These are phyloP conservation scores for Venturia aucupariae DNA, from an alignment of 2,329 filamentous ascomycete species.

Conservation along the genomic window DNA sequence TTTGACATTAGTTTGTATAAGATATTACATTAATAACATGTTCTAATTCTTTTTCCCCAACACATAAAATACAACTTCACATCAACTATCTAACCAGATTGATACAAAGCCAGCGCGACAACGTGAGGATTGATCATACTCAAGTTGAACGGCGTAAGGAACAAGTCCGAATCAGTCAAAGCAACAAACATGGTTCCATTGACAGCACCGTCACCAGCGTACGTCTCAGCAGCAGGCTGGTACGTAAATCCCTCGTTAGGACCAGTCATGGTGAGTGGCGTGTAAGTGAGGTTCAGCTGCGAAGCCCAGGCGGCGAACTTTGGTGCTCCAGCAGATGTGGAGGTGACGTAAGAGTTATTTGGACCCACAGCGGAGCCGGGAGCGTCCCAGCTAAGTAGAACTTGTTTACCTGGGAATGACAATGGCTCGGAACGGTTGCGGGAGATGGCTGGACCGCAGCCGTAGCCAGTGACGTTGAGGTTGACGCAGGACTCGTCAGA, in stretches of 20 bases:
- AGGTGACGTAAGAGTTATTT: slow-evolving; percentile 73
- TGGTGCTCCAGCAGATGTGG: slow-evolving; percentile 46
- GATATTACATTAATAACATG: not conserved
- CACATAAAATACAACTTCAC: not conserved
- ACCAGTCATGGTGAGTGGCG: slow-evolving; percentile 54
- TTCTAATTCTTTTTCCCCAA: not conserved
- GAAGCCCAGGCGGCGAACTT: slow-evolving; percentile 66
- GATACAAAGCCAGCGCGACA: slow-evolving; percentile 64
- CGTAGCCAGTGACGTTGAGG: slow-evolving; percentile 42
- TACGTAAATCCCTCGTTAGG: slow-evolving; percentile 54
- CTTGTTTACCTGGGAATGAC: slow-evolving; percentile 62
- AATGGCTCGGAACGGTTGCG: slow-evolving; percentile 63
- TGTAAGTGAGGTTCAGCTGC: slow-evolving; percentile 53
- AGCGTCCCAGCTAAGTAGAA: slow-evolving; percentile 63
- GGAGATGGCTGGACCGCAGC: slow-evolving; percentile 56
- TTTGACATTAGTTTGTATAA: too few species aligned
- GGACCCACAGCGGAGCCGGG: slow-evolving; percentile 63
- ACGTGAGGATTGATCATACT: slow-evolving; percentile 67
- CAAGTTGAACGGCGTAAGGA: slow-evolving; percentile 69
- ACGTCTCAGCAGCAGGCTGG: slow-evolving; percentile 64
- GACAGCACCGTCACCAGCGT: slow-evolving; percentile 55
- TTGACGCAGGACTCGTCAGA: slow-evolving; percentile 48
- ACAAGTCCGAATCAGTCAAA: slow-evolving; percentile 59
- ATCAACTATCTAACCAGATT: slow-evolving; percentile 50
- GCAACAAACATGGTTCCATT: slow-evolving; percentile 76